Base-by-base conservation (phyloP, 306 rosid species). In the Rosa persica region DNA sequence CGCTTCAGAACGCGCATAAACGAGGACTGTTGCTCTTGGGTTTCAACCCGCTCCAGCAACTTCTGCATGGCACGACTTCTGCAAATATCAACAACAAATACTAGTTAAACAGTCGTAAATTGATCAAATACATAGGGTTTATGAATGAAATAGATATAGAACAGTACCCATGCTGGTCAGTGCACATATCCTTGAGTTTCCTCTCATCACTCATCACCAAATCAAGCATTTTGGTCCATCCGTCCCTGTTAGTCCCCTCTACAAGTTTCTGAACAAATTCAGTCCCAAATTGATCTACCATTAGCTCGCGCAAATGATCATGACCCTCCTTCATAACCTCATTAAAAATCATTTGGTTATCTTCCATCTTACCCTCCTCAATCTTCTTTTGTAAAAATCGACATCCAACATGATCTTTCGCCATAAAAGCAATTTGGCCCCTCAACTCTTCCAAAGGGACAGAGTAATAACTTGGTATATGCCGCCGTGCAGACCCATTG, bases 151-250 rank as follows among this genome's bases (percentile, higher is more conserved):
- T 0, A n/a, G 6, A 20, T 40, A 36, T 19, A 36, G 9, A 9
- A 5, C 7, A 11, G 51, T 78, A 81, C 84, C 89, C 94, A 8
- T 51, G 15, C 42, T 20, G 4, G 39, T 88, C 61, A 12, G 23
- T 36, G 80, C 92, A 90, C 0, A 82, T 77, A 7, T 62, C 22
- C 9, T 2, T 17, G 0, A 90, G 62, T 51, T 39, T 44, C 1
- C 4, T 40, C 27, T 2, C 5, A 54, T 88, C 11, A 0, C 0
- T 0, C 11, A 72, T 23, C 16, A 90, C 38, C 1, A 10, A 36
- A 4, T 0, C 0, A 27, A 86, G 30, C 43, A 82, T 5, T 69
- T 0, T 16, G 17, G 30, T 16, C 70, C 75, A 0, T 6, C 3
- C 11, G 0, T 0, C 69, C 11, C 5, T 58, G 12, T 23, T 46